Percentiles rank a stretch among this genome's conserved stretches.
These are phyloP conservation scores for Kwoniella dendrophila DNA, from an alignment of 768 basidiomycete genomes.

Conservation along the genomic window DNA sequence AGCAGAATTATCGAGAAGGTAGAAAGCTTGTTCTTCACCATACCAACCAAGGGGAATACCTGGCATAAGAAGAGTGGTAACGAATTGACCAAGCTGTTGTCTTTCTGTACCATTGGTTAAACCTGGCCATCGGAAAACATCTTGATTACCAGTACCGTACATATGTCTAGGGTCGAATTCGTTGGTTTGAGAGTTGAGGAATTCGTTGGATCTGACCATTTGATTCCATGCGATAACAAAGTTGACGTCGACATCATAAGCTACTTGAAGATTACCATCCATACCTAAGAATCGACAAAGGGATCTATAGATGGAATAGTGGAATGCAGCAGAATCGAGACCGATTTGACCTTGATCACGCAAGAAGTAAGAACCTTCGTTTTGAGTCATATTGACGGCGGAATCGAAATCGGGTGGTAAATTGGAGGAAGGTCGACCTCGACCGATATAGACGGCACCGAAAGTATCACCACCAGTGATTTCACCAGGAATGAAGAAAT, in stretches of 20 bases:
- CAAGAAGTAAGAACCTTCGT: conserved; percentile 74
- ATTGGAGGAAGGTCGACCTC: conserved; percentile 73
- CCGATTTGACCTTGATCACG: conserved; percentile 66
- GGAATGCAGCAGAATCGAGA: conserved; percentile 82
- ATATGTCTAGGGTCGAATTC: conserved; percentile 79
- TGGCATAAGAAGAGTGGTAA: conserved; percentile 79
- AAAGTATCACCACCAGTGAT: conserved; percentile 93
- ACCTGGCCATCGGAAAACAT: conserved; percentile 91
- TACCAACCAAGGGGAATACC: conserved; percentile 84
- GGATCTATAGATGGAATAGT: conserved; percentile 89
- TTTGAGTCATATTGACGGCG: conserved; percentile 68
- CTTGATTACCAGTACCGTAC: conserved; percentile 92
- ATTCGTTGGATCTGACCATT: conserved; percentile 78
- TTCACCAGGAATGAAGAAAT: conserved; percentile 90
- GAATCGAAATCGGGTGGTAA: conserved; percentile 68
- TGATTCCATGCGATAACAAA: conserved; percentile 89
- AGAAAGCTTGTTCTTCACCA: conserved; percentile 87
- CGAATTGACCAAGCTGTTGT: conserved; percentile 74
- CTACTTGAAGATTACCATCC: conserved; percentile 91
- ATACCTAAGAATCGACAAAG: conserved; percentile 86
- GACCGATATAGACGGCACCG: conserved; percentile 82
- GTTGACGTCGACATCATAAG: conserved; percentile 78
- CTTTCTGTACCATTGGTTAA: conserved; percentile 79
- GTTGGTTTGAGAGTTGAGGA: conserved; percentile 71
- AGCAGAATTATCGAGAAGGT: conserved; percentile 82